Base-by-base conservation (phyloP, 495 filamentous ascomycete species). In the Aspergillus campestris region DNA sequence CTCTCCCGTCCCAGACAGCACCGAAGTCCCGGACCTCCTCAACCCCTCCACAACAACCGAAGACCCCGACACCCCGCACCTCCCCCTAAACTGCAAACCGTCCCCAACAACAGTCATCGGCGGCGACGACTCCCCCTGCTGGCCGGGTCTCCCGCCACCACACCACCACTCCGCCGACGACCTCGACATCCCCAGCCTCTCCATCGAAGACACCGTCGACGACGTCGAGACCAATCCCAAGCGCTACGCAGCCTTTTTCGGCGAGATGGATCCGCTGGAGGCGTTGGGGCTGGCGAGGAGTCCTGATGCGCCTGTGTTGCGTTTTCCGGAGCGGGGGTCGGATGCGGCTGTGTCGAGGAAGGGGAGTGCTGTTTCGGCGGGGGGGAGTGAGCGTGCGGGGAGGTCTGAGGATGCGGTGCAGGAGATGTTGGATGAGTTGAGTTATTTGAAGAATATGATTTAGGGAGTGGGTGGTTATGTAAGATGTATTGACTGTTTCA, bases 381-480 rank as follows among this genome's bases (percentile, higher is more conserved):
- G 36, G 42, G 51, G 51, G 11, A 24, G 37, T 32, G 43, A 51
- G 38, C 31, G 35, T 12, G 18, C 18, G 18, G 18, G 18, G 2
- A 24, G 18, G 4, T 24, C 18, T 1, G 18, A 24, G 18, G 18
- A 24, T 24, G 65, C 65, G 8, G 72, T 76, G 63, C 61, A 67
- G 45, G 69, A 74, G 48, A 55, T 74, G 51, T 66, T 78, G 56
- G 66, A 75, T 45, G 74, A 78, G 42, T 49, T 78, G 33, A 72
- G 68, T 41, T 75, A 78, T 47, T 58, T 77, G 48, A 72, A 70
- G 45, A 62, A 66, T n/a, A 64, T 73, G 51, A 77, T 78, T 33
- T 65, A 70, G 18, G 18, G 1, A 4, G 18, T 24, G 18, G 18
- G 18, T 24, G 18, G 18, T 24, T 24, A 2, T 24, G 18, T 24